Evolutionary conservation across 225 moss, liverwort and hornwort genomes (phyloP).

Genomic region (Asterella californica): DNA sequence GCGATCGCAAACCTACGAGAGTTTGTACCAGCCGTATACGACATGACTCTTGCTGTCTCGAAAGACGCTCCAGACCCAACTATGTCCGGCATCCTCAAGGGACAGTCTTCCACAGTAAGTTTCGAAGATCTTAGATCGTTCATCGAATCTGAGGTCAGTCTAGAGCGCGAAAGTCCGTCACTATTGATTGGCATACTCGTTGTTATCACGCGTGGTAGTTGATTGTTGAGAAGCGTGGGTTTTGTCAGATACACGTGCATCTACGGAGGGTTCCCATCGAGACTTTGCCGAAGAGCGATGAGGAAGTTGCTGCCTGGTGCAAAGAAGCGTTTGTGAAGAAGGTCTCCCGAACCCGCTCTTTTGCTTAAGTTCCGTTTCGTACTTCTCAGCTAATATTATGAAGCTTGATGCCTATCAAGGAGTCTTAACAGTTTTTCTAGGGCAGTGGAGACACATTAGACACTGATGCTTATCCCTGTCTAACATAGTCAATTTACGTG

Average conservation of each 20-base stretch:
- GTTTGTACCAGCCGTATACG: slow-evolving; percentile 87
- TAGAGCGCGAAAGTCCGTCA: neutral
- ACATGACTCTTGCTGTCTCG: slow-evolving; percentile 72
- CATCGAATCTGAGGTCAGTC: neutral
- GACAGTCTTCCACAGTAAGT: slow-evolving; percentile 81
- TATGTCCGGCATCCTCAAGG: slow-evolving; percentile 73
- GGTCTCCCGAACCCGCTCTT: slow-evolving; percentile 34
- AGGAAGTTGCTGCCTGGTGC: slow-evolving; percentile 74
- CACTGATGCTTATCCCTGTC: neutral
- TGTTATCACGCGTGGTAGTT: neutral
- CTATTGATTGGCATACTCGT: neutral
- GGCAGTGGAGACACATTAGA: no score
- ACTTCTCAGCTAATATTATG: neutral
- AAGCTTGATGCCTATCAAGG: neutral
- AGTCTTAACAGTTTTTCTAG: neutral
- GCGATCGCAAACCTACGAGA: slow-evolving; percentile 83
- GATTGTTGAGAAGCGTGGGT: neutral
- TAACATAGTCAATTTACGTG: neutral
- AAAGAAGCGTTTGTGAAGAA: slow-evolving; percentile 73
- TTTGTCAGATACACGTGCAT: slow-evolving; percentile 58
- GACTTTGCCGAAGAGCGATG: slow-evolving; percentile 55
- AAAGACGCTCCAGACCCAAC: slow-evolving; percentile 76
- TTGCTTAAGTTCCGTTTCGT: neutral
- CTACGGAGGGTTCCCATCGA: slow-evolving; percentile 72
- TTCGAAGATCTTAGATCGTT: neutral